These are phyloP conservation scores for Globisporangium cystogenes DNA, from an alignment of 352 stramenopile genomes.

Conservation along the genomic window DNA sequence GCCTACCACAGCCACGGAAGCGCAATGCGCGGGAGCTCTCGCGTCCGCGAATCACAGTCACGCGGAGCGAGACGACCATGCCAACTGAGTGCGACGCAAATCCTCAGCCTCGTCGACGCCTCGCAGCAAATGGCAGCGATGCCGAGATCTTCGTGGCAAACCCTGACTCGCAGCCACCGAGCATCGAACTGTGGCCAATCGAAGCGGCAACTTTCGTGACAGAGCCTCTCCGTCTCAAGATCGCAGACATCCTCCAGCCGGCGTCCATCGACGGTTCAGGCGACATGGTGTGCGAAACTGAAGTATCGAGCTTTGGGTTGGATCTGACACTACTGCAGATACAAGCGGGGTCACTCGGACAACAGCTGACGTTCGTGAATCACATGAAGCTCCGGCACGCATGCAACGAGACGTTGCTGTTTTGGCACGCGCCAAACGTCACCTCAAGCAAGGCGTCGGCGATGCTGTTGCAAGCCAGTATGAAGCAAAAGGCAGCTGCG, in stretches of 20 bases:
- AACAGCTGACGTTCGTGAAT: neutral
- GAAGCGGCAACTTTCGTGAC: neutral
- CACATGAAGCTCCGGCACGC: slow-evolving; percentile 1
- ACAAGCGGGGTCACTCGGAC: neutral
- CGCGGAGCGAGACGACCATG: neutral
- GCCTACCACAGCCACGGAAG: neutral
- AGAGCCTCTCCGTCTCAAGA: slow-evolving; percentile 1
- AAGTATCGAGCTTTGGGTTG: slow-evolving; percentile 5
- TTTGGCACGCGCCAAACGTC: neutral
- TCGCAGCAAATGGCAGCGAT: neutral
- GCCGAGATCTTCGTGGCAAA: neutral
- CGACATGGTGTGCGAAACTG: slow-evolving; percentile 3
- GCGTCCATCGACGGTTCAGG: neutral
- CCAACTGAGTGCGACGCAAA: neutral
- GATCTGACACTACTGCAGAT: neutral
- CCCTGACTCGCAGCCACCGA: neutral
- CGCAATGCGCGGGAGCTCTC: neutral
- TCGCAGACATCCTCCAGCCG: slow-evolving; percentile 2
- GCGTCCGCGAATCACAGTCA: neutral
- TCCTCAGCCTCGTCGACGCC: neutral
- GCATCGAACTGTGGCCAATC: slow-evolving; percentile 3
- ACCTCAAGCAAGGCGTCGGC: neutral
- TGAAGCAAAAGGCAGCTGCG: neutral
- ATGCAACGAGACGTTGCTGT: slow-evolving; percentile 5
- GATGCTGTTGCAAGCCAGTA: slow-evolving; percentile 6